Conservation (phyloP, 225 moss, liverwort and hornwort genomes). For the Pseudoscleropodium purum region DNA sequence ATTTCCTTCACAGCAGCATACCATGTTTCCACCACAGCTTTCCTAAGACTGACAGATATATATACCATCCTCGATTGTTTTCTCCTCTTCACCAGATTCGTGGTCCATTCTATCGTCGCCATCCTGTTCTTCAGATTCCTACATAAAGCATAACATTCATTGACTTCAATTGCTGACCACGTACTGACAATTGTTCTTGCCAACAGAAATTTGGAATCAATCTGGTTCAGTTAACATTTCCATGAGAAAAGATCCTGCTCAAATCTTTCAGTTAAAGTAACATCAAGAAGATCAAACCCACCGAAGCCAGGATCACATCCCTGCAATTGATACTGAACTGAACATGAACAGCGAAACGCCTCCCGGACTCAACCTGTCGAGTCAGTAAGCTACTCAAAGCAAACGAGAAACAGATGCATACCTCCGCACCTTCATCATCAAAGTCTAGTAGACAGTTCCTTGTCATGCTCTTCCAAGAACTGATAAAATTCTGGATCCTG, state of each 20-base stretch:
- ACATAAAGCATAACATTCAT: background rate
- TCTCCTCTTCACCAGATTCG: conserved; percentile 19
- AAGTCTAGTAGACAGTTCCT: conserved; percentile 76
- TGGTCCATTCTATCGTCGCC: conserved; percentile 36
- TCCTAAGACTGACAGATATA: conserved; percentile 54
- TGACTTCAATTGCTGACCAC: background rate
- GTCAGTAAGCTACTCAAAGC: background rate
- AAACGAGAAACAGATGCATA: conserved; percentile 1
- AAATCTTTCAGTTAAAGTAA: background rate
- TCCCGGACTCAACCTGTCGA: background rate
- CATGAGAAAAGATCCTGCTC: background rate
- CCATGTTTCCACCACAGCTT: conserved; percentile 77
- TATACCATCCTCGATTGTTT: background rate
- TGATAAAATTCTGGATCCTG: conserved; percentile 94
- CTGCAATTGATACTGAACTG: background rate
- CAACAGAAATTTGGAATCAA: background rate
- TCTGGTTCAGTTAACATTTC: background rate
- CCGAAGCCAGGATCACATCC: background rate
- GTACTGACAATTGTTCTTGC: background rate
- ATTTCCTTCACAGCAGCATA: conserved; percentile 66
- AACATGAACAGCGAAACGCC: background rate
- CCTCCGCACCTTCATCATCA: conserved; percentile 64
- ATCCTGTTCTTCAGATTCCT: conserved; percentile 45
- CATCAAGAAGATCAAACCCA: background rate
- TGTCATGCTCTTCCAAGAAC: conserved; percentile 80